phyloP scores from a whole-genome alignment of 2,329 filamentous ascomycete species.

The Cladosporium sp. region DNA sequence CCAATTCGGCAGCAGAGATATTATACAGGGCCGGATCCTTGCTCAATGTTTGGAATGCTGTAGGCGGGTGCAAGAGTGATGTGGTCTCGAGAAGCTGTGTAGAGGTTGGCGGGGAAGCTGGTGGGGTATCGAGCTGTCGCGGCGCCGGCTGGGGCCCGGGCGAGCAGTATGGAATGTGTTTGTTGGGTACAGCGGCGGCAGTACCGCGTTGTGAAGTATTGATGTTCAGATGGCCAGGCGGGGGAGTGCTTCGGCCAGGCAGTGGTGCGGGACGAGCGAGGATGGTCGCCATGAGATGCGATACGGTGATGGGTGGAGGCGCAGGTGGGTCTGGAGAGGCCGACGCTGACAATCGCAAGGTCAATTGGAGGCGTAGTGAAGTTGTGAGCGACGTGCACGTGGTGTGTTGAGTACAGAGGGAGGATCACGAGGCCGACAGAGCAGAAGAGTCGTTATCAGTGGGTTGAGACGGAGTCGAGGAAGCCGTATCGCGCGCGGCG shows the following conservation, averaged over 20 bases:
- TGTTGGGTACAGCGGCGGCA: conserved; percentile 70
- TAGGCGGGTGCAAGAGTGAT: conserved; percentile 72
- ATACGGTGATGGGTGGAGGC: not conserved
- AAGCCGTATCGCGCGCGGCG: not conserved
- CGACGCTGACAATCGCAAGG: not conserved
- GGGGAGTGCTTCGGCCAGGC: conserved; percentile 17
- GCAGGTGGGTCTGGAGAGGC: not conserved
- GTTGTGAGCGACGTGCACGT: not conserved
- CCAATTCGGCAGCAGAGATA: conserved; percentile 65
- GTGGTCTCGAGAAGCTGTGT: conserved; percentile 54
- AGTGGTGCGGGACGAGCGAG: conserved; percentile 11
- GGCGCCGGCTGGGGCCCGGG: conserved; percentile 60
- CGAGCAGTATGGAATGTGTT: conserved; percentile 86
- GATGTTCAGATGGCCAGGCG: conserved; percentile 54
- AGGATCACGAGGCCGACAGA: not conserved
- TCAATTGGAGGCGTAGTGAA: conserved; percentile 3
- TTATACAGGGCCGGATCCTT: conserved; percentile 64
- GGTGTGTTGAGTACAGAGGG: not conserved
- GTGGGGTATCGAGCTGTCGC: conserved; percentile 47
- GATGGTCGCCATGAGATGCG: conserved; percentile 20
- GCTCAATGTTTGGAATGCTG: conserved; percentile 50
- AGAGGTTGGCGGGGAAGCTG: conserved; percentile 57
- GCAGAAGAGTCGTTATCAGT: conserved; percentile 2
- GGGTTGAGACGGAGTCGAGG: not conserved
- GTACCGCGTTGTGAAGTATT: conserved; percentile 54